These are phyloP conservation scores for Colletotrichum lini DNA, from an alignment of 2,329 filamentous ascomycete species.

Conservation along the genomic window DNA sequence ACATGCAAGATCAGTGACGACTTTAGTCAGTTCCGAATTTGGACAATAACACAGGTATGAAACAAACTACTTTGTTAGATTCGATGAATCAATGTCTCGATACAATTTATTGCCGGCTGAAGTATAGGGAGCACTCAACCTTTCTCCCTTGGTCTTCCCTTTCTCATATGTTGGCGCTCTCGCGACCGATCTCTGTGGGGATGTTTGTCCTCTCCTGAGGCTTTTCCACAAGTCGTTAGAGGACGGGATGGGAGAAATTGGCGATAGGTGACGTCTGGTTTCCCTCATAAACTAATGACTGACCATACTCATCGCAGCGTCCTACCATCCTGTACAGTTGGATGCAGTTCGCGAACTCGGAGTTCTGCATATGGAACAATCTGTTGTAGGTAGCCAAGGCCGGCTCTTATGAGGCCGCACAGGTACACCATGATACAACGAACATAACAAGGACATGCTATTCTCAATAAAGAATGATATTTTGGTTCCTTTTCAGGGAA, in stretches of 20 bases:
- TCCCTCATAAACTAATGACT: neutral
- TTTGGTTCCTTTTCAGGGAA: too few species aligned
- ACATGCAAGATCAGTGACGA: slow-evolving; percentile 9
- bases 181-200: neutral
- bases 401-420: too few species aligned
- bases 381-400: too few species aligned
- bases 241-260: neutral
- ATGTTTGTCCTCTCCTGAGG: too few species aligned
- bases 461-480: too few species aligned
- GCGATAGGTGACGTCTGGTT: neutral
- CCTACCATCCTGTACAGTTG: neutral
- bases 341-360: neutral
- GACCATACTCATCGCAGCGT: neutral
- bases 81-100: slow-evolving; percentile 1
- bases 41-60: slow-evolving; percentile 11
- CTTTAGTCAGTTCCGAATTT: slow-evolving; percentile 4
- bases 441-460: too few species aligned
- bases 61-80: slow-evolving; percentile 10
- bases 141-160: neutral
- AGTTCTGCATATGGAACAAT: neutral
- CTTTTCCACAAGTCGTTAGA: neutral
- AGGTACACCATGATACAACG: too few species aligned
- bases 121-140: neutral
- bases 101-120: neutral
- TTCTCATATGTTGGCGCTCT: neutral